phyloP scores from a whole-genome alignment of 2,329 filamentous ascomycete species.

The Tolypocladium guangdongense region DNA sequence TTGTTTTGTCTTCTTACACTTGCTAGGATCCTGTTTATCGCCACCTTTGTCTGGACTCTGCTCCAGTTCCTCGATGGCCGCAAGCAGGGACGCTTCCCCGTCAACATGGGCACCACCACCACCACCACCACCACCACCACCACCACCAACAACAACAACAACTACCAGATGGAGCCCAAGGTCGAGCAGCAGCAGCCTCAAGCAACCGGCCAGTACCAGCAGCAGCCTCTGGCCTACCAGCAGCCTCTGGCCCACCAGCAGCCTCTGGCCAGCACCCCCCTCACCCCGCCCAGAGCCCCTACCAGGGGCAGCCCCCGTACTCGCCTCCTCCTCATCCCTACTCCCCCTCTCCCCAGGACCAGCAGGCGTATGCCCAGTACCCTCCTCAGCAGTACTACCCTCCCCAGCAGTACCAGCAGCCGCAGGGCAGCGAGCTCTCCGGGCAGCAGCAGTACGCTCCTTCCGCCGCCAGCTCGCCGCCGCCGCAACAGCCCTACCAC shows the following conservation, averaged over 20 bases:
- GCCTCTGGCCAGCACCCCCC: conserved; percentile 7
- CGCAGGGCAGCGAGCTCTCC: conserved; percentile 3
- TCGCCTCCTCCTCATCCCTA: conserved; percentile 11
- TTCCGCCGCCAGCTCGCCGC: not conserved
- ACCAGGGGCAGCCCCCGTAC: conserved; percentile 16
- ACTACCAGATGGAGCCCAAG: conserved; percentile 23
- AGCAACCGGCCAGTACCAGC: conserved; percentile 8
- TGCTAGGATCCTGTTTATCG: conserved; percentile 26
- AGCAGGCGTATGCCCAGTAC: conserved; percentile 9
- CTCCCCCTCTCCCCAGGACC: conserved; percentile 12
- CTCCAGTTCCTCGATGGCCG: conserved; percentile 24
- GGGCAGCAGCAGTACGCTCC: not conserved
- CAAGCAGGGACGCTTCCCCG: conserved; percentile 24
- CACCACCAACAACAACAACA: conserved; percentile 4
- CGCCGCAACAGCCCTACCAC: conserved; percentile 1
- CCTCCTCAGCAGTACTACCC: conserved; percentile 5
- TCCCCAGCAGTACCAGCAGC: conserved; percentile 11
- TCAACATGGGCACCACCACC: conserved; percentile 5
- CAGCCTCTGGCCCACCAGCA: no score
- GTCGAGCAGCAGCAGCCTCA: conserved; percentile 11
- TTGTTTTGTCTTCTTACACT: not conserved
- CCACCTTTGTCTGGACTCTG: conserved; percentile 24
- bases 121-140: conserved; percentile 3
- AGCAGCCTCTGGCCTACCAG: conserved; percentile 6
- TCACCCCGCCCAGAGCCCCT: conserved; percentile 14